Base-by-base conservation (phyloP, 805 yeast genomes). In the Schwanniomyces occidentalis region DNA sequence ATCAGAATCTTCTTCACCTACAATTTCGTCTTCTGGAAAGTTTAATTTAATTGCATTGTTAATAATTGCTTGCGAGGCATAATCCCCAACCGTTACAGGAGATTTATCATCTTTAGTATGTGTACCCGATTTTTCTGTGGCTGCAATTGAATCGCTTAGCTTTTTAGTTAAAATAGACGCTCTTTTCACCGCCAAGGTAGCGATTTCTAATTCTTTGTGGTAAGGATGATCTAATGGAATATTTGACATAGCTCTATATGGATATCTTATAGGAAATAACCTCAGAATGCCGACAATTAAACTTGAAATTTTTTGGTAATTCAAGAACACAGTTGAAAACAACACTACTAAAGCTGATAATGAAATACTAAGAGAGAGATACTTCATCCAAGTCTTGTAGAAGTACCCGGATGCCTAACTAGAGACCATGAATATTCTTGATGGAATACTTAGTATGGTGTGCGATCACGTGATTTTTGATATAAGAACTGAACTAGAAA, bases 71-170 rank as follows among this genome's bases (percentile, higher is more conserved):
- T 93, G 99, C 0, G 97, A 90, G 4, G 95, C 96, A 55, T 85
- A 93, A 58, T 93, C 99, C 12, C 98, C 99, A 37, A 86, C 70
- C 1, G 99, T 93, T 10, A 93, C 99, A 1, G 99, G 99, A 1
- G 96, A 87, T 42, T 80, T 78, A 58, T 91, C 99, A 25, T 76
- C 74, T 56, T 93, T 93, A 41, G 88, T 82, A 37, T 88, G 75
- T 30, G 86, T 70, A 5, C 72, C 72, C 16, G 85, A 42, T 63
- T 70, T 40, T 61, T 59, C 43, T 51, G 75, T 54, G 55, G 64
- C 46, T 51, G 70, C 46, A 67, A 73, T 48, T 57, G 73, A 48
- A 73, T 82, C 82, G 58, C 77, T 80, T 41, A 77, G 76, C 50
- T 69, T 68, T 51, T 76, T 75, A 15, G 96, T 88, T 38, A 91